phyloP scores from a whole-genome alignment of 1,284 basidiomycete species.

The Coniophora puteana region DNA sequence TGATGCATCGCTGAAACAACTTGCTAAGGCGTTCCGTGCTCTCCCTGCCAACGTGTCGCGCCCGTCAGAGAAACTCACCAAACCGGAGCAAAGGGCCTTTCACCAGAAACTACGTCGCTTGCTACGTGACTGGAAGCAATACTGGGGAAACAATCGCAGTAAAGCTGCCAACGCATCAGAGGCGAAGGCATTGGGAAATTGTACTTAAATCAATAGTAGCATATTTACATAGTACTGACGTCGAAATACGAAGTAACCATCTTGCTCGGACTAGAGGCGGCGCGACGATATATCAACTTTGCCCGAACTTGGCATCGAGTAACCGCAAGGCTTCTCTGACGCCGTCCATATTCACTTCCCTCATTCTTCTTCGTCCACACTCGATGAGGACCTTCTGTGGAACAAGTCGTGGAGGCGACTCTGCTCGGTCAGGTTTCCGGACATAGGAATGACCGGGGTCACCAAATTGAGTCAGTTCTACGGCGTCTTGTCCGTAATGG shows the following conservation, averaged over 20 bases:
- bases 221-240: not conserved
- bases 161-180: too few species aligned
- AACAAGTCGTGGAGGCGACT: slow-evolving; percentile 48
- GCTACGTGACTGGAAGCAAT: slow-evolving; percentile 18
- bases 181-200: slow-evolving; percentile 4
- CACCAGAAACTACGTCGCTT: slow-evolving; percentile 24
- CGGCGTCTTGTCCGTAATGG: slow-evolving; percentile 9
- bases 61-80: slow-evolving; percentile 19
- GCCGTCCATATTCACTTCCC: slow-evolving; percentile 74
- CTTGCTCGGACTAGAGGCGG: not conserved
- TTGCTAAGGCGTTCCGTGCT: slow-evolving; percentile 42
- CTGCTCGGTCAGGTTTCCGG: slow-evolving; percentile 41
- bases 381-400: slow-evolving; percentile 57
- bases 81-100: slow-evolving; percentile 27
- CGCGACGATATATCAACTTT: slow-evolving; percentile 18
- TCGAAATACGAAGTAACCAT: not conserved
- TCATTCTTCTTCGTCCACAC: slow-evolving; percentile 57
- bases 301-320: slow-evolving; percentile 67
- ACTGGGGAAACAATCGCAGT: too few species aligned
- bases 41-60: slow-evolving; percentile 15
- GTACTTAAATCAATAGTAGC: too few species aligned
- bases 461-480: too few species aligned
- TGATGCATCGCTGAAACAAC: slow-evolving; percentile 36
- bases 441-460: slow-evolving; percentile 37
- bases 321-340: slow-evolving; percentile 77